These are phyloP conservation scores for Arthroderma sp. DNA, from an alignment of 2,329 filamentous ascomycete species.

Conservation along the genomic window DNA sequence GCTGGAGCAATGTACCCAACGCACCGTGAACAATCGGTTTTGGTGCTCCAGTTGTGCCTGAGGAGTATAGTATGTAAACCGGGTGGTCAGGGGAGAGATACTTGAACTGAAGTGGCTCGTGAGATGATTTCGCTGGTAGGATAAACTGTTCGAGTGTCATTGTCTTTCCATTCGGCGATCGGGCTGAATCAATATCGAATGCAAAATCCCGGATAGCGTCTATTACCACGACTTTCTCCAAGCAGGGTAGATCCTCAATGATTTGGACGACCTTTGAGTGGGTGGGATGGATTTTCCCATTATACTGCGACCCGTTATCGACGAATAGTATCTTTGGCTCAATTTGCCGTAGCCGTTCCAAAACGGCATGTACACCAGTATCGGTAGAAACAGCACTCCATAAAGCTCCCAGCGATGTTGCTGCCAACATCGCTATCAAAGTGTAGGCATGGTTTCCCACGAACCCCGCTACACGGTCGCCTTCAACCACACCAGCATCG, in stretches of 20 bases:
- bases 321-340: conserved; percentile 69
- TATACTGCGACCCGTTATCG: conserved; percentile 81
- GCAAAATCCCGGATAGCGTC: conserved; percentile 42
- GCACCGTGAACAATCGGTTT: conserved; percentile 93
- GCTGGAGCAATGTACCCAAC: conserved; percentile 79
- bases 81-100: conserved; percentile 76
- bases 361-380: conserved; percentile 77
- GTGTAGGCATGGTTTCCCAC: conserved; percentile 84
- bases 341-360: conserved; percentile 79
- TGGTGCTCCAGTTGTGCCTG: conserved; percentile 72
- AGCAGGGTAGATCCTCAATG: conserved; percentile 49
- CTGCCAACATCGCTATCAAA: conserved; percentile 73
- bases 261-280: conserved; percentile 69
- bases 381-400: conserved; percentile 93
- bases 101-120: conserved; percentile 47
- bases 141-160: conserved; percentile 35
- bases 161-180: conserved; percentile 24
- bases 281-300: conserved; percentile 77
- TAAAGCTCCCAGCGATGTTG: conserved; percentile 68
- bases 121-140: conserved; percentile 23
- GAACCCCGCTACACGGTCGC: conserved; percentile 56
- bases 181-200: conserved; percentile 24
- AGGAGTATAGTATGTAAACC: conserved; percentile 86
- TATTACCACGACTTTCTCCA: conserved; percentile 63
- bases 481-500: conserved; percentile 47